Conservation (phyloP, 2,329 filamentous ascomycete species). For the Ophiocordyceps sinensis region DNA sequence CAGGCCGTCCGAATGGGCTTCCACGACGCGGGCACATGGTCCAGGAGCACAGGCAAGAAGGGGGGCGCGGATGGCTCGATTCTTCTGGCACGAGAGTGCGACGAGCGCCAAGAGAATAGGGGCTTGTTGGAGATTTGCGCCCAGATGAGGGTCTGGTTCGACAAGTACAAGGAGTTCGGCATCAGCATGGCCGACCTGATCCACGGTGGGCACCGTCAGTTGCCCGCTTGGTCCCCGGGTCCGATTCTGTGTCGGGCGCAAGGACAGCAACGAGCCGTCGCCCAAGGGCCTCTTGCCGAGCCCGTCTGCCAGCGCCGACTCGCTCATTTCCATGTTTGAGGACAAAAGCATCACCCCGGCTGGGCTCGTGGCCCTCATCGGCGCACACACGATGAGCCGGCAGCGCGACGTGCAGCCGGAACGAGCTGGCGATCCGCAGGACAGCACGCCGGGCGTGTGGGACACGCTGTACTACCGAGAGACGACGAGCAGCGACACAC, state of each 20-base stretch:
- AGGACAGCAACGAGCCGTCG: constrained; percentile 23
- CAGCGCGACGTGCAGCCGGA: constrained; percentile 26
- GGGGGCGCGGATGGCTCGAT: constrained; percentile 31
- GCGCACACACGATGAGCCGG: constrained; percentile 34
- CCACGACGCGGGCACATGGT: constrained; percentile 28
- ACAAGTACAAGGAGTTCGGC: constrained; percentile 21
- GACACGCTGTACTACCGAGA: constrained; percentile 32
- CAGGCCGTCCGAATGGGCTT: constrained; percentile 28
- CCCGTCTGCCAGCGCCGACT: constrained; percentile 22
- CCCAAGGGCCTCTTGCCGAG: constrained; percentile 27
- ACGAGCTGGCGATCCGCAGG: constrained; percentile 29
- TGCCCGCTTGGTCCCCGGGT: constrained; percentile 28
- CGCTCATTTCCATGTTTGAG: constrained; percentile 29
- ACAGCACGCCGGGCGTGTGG: constrained; percentile 36
- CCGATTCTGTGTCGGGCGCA: constrained; percentile 32
- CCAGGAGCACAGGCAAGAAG: constrained; percentile 1
- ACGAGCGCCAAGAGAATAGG: constrained; percentile 23
- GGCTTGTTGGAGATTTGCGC: constrained; percentile 27
- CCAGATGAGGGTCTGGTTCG: constrained; percentile 20
- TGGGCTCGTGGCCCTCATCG: constrained; percentile 35
- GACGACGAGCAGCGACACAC: constrained; percentile 13
- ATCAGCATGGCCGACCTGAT: constrained; percentile 37
- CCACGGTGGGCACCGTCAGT: constrained; percentile 31
- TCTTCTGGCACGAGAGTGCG: constrained; percentile 21
- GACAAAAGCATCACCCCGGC: constrained; percentile 34